These are phyloP conservation scores for Ceratobasidium sp. DNA, from an alignment of 1,284 basidiomycete species.

Conservation along the genomic window DNA sequence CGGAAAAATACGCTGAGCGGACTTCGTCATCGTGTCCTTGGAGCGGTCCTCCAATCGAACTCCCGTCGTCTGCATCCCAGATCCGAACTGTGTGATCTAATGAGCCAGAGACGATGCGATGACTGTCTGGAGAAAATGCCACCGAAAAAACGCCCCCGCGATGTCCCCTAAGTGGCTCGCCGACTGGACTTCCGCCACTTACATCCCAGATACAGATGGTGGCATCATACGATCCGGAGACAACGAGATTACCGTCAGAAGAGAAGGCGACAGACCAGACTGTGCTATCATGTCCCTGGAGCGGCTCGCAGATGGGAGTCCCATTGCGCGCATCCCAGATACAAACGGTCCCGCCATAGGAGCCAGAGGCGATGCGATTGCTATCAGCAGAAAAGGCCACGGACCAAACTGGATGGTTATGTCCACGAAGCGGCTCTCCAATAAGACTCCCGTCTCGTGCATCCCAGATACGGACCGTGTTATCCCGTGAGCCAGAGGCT, in stretches of 20 bases:
- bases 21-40: too few species aligned
- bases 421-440: neutral
- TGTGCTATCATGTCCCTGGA: neutral
- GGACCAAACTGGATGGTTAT: neutral
- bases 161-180: too few species aligned
- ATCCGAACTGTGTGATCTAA: too few species aligned
- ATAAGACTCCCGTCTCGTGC: neutral
- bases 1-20: too few species aligned
- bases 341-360: neutral
- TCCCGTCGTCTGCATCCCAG: too few species aligned
- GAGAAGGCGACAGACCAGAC: conserved; percentile 38
- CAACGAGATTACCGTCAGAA: conserved; percentile 36
- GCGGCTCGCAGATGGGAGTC: neutral
- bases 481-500: neutral
- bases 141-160: too few species aligned
- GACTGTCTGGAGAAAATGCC: too few species aligned
- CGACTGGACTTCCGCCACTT: conserved; percentile 3
- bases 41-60: too few species aligned
- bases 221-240: conserved; percentile 36
- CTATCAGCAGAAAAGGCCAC: conserved; percentile 2
- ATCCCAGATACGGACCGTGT: neutral
- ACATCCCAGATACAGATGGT: conserved; percentile 43
- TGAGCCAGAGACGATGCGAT: too few species aligned
- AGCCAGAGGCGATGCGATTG: neutral
- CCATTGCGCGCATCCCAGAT: neutral